Percentiles rank a stretch among this genome's conserved stretches.
These are phyloP conservation scores for Trebouxia gelatinosa DNA, from an alignment of 163 green algal species.

Conservation along the genomic window DNA sequence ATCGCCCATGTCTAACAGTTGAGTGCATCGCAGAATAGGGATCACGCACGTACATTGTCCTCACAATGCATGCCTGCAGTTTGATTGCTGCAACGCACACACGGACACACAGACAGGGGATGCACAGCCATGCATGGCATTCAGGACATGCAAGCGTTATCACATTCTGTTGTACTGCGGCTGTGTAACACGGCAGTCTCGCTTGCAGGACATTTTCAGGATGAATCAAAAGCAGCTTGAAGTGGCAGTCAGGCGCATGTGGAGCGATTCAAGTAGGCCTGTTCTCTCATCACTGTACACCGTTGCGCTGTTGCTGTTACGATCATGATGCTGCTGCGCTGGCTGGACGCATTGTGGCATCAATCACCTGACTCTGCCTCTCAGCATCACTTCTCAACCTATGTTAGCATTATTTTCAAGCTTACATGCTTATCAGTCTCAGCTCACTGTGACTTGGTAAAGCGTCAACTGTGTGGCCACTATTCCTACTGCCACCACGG, in stretches of 20 bases:
- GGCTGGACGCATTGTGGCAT: background rate
- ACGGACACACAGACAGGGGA: background rate
- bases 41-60: too few relatives aligned
- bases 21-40: too few relatives aligned
- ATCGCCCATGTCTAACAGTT: background rate
- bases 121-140: background rate
- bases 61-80: background rate
- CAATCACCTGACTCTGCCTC: background rate
- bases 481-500: too few relatives aligned
- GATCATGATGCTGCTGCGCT: background rate
- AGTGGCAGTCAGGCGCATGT: slow-evolving; percentile 77
- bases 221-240: slow-evolving; percentile 99
- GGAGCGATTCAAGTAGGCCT: slow-evolving; percentile 58
- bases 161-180: background rate
- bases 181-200: background rate
- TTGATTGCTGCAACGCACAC: background rate
- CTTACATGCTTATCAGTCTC: too few relatives aligned
- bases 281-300: background rate
- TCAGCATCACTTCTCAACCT: too few relatives aligned
- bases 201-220: slow-evolving; percentile 85
- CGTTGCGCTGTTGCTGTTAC: background rate
- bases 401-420: too few relatives aligned
- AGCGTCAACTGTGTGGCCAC: too few relatives aligned
- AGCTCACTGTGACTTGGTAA: too few relatives aligned
- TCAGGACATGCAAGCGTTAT: background rate